Evolutionary conservation across 352 stramenopile species (phyloP), one percentile per base, ranked within the genome.

Genomic region (Achlya hypogyna): DNA sequence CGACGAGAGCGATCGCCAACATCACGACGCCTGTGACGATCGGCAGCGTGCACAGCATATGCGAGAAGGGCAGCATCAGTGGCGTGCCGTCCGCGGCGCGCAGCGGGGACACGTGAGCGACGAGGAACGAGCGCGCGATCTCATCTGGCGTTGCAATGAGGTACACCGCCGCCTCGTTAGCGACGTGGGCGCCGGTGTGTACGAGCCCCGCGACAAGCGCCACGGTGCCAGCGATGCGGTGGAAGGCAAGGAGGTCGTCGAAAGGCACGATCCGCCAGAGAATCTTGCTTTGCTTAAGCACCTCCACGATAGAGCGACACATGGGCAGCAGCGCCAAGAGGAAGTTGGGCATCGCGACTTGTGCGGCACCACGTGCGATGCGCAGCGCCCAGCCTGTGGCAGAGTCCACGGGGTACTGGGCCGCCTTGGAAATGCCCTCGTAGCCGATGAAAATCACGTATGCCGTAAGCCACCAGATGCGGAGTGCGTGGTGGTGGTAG

Each of bases 141-240:
- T 27, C 28, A 6, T 60, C 52, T 28, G 52, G 52, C 20, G 27
- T 42, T 9, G 31, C 52, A 18, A 60, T 16, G 6, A 60, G 52
- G 23, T 60, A 60, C 14, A 53, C 23, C 25, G 10, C 25, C 34
- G 53, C 31, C 14, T 40, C 58, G 47, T 53, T 53, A 38, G 25
- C 42, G 25, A 54, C 58, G 29, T 65, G 58, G 1, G 43, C 58
- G 35, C 25, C 63, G 1, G 78, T 78, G 73, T 89, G 82, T 0
- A 73, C 77, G 18, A 89, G 47, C 1, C 77, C 78, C 5, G 82
- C 78, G 10, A 88, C 54, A 51, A 91, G 62, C 65, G 88, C 70
- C n/a, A 91, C 77, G n/a, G 84, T 64, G 22, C 82, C 82, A n/a
- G 77, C 83, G 70, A 91, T 75, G 71, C 87, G 88, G 72, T 87